Evolutionary conservation across 2,329 filamentous ascomycete species (phyloP).

Genomic region (Nemania serpens): DNA sequence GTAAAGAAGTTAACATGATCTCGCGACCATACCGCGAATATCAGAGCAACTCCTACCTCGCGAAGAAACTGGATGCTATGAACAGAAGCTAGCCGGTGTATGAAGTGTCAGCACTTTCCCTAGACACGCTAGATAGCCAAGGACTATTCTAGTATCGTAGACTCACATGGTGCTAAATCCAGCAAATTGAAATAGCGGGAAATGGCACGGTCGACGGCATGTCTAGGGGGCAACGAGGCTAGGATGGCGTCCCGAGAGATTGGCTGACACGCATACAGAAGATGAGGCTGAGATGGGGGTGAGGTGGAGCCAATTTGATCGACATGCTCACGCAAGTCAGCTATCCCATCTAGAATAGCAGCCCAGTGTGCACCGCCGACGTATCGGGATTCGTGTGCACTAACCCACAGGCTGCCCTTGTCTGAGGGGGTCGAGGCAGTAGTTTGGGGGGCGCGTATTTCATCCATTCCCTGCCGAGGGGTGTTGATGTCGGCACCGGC

Average conservation of each 20-base stretch:
- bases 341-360: slow-evolving; percentile 22
- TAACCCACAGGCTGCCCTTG: slow-evolving; percentile 9
- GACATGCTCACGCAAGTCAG: slow-evolving; percentile 10
- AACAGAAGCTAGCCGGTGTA: slow-evolving; percentile 38
- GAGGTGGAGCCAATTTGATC: not conserved
- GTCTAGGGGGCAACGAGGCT: slow-evolving; percentile 35
- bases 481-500: too few relatives aligned
- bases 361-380: slow-evolving; percentile 14
- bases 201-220: slow-evolving; percentile 33
- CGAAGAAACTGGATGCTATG: slow-evolving; percentile 57
- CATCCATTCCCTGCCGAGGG: too few relatives aligned
- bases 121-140: too few relatives aligned
- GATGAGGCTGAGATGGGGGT: not conserved
- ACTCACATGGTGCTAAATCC: slow-evolving; percentile 37
- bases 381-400: slow-evolving; percentile 15
- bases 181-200: slow-evolving; percentile 36
- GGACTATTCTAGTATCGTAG: too few relatives aligned
- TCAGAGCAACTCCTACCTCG: slow-evolving; percentile 33
- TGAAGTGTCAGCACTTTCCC: too few relatives aligned
- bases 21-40: too few relatives aligned
- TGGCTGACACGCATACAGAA: slow-evolving; percentile 13
- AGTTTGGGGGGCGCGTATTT: too few relatives aligned
- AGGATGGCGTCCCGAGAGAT: slow-evolving; percentile 34
- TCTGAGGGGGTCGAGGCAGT: slow-evolving; percentile 13
- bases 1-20: slow-evolving; percentile 33